phyloP scores from a whole-genome alignment of 2,329 filamentous ascomycete genomes.

The Magnaporthiopsis rhizophila region DNA sequence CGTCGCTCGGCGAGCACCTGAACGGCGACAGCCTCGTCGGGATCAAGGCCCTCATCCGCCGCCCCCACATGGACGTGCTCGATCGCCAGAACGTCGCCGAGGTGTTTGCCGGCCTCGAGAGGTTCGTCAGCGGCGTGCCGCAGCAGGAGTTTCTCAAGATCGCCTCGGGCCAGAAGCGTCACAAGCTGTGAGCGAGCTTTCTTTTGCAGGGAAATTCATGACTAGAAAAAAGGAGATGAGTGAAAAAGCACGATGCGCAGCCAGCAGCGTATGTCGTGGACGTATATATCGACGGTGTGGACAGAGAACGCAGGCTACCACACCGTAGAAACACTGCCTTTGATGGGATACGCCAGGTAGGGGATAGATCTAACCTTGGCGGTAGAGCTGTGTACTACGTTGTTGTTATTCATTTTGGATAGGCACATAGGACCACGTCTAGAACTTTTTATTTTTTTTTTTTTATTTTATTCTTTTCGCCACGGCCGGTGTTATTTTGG shows the following conservation, averaged over 20 bases:
- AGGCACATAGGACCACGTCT: no score
- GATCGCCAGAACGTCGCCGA: conserved; percentile 12
- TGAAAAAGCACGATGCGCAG: no score
- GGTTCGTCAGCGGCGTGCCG: conserved; percentile 72
- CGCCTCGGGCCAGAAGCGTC: conserved; percentile 81
- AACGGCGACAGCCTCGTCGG: conserved; percentile 69
- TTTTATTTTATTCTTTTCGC: neutral
- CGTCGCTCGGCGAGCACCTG: conserved; percentile 71
- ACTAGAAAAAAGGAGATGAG: no score
- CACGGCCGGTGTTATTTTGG: neutral
- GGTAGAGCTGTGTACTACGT: neutral
- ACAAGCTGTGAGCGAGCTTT: conserved; percentile 61
- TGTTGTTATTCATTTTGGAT: no score
- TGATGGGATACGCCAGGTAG: neutral
- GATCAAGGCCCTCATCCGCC: conserved; percentile 77
- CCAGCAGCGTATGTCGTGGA: no score
- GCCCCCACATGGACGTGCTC: conserved; percentile 55
- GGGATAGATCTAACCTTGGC: neutral
- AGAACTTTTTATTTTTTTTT: no score
- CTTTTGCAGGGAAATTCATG: no score
- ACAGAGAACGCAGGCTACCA: neutral
- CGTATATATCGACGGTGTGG: neutral
- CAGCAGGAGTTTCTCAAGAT: conserved; percentile 85
- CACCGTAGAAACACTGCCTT: neutral
- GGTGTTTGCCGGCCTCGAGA: conserved; percentile 59